Evolutionary conservation across 2,329 filamentous ascomycete species (phyloP), one percentile per base, ranked within the genome.

Genomic region (Colletotrichum ledebouriae): DNA sequence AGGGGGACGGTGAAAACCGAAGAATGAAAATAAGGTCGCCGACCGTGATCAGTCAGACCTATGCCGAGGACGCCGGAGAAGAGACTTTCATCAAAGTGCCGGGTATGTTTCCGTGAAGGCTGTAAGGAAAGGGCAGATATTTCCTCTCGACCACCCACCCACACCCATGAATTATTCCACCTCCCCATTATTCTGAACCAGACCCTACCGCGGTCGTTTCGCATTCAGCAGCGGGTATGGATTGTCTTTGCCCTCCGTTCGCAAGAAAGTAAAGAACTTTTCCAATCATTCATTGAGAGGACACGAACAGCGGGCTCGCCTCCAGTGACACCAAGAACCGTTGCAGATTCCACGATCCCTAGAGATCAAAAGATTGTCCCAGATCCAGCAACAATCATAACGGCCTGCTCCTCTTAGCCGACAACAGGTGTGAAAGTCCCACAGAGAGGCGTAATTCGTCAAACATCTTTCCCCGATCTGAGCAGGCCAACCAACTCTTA

Each of bases 251-350:
- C 34, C 44, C 57, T 37, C 46, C 29, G 34, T 34, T 50, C 17
- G 39, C 29, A 53, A 66, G 61, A 67, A 68, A 50, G 65, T 64
- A 63, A 52, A 33, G 34, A 68, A 59, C 49, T 63, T 70, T 70
- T 70, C 56, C 64, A 70, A 70, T 22, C 64, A 52, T 64, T 34
- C 22, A 39, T 39, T 46, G 53, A 56, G n/a, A 59, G 33, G 55
- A 68, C 64, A 52, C 22, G 22, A 59, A 46, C 13, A 9, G n/a
- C 44, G 39, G 20, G n/a, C 50, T 17, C 29, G 37, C 17, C n/a
- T 53, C 41, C 34, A 42, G 47, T 50, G 34, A 37, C 22, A 52
- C 67, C 52, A 67, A 67, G 44, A 69, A 63, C 58, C 41, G 57
- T 59, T 46, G 52, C 39, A 53, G 11, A 53, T 44, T 53, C 57